Conservation (phyloP, 345 rosid genomes). For the Eutrema heterophyllum region DNA sequence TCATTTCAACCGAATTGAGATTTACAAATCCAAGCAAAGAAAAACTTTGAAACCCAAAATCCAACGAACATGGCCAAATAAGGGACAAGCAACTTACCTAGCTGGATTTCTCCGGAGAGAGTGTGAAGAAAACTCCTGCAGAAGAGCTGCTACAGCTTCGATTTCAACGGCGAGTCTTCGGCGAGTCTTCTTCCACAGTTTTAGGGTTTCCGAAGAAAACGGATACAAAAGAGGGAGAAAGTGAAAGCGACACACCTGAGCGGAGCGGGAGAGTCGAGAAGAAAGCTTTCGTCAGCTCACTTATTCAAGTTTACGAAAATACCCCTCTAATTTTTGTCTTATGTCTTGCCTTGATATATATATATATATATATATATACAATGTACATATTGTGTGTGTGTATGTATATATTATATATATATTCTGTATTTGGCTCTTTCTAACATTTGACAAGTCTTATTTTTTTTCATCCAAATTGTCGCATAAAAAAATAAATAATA, state of each 20-base stretch:
- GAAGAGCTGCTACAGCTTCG: neutral
- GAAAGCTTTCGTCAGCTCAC: constrained; percentile 1
- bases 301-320: neutral
- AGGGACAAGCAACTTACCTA: neutral
- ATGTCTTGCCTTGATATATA: neutral
- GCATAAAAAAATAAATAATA: neutral
- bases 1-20: neutral
- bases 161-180: neutral
- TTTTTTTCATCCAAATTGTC: neutral
- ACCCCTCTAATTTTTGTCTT: constrained; percentile 12
- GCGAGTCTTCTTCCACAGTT: neutral
- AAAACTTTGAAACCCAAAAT: neutral
- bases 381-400: neutral
- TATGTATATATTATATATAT: no score
- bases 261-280: constrained; percentile 32
- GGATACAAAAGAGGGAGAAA: neutral
- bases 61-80: neutral
- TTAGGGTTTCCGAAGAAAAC: constrained; percentile 26
- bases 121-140: neutral
- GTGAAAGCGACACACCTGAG: neutral
- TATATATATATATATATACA: neutral
- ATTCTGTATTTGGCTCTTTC: neutral
- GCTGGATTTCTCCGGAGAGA: neutral
- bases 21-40: neutral
- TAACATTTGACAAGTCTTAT: neutral